phyloP scores from a whole-genome alignment of 2,329 filamentous ascomycete species.

The Aspergillus tubingensis region DNA sequence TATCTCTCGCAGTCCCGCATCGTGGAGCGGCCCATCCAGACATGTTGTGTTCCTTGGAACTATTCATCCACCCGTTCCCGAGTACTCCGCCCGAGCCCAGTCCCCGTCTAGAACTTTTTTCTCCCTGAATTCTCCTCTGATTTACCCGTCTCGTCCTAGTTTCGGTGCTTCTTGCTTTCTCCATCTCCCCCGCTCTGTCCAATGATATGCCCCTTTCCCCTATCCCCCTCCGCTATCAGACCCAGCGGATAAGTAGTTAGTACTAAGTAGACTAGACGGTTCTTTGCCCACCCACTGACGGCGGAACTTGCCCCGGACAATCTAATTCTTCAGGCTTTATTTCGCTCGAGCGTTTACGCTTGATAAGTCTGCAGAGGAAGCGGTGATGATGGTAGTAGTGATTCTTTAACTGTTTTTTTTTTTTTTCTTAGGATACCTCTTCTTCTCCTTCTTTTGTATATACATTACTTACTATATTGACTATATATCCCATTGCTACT shows the following conservation, averaged over 20 bases:
- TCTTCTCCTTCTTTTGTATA: too few relatives aligned
- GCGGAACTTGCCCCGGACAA: background rate
- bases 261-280: too few relatives aligned
- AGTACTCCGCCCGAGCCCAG: too few relatives aligned
- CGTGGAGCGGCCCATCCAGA: too few relatives aligned
- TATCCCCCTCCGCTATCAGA: constrained; percentile 1
- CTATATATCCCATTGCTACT: too few relatives aligned
- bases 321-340: background rate
- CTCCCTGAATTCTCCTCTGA: constrained; percentile 10
- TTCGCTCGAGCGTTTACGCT: background rate
- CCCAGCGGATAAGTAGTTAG: background rate
- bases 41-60: too few relatives aligned
- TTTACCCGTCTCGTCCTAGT: constrained; percentile 29
- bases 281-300: background rate
- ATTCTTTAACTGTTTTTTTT: background rate
- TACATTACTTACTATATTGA: too few relatives aligned
- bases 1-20: background rate
- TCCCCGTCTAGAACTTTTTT: background rate
- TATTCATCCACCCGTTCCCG: too few relatives aligned
- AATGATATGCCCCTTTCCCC: constrained; percentile 1
- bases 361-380: background rate
- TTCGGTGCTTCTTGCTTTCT: background rate
- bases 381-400: background rate
- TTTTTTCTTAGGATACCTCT: too few relatives aligned
- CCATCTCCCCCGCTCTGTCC: constrained; percentile 8